Evolutionary conservation across 2,329 filamentous ascomycete genomes (phyloP), one percentile per base, ranked within the genome.

Genomic region (Pseudocercospora cruenta): DNA sequence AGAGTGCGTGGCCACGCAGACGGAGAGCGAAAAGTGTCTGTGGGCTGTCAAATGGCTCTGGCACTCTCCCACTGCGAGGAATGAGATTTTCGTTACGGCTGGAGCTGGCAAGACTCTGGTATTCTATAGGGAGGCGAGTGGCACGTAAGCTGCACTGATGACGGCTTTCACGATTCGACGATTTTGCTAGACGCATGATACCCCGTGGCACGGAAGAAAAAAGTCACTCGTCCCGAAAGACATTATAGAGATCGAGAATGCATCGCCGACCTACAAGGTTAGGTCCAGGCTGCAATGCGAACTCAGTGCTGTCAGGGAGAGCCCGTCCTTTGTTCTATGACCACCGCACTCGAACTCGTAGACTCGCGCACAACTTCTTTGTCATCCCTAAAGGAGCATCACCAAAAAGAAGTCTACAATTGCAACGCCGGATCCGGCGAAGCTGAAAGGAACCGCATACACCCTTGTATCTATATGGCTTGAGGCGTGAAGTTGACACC

Each of bases 1-100:
- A 64, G 85, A 85, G 4, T 98, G 95, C 76, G 95, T 99, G 53
- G 93, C 94, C 12, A 99, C 95, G 9, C 93, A 97, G 77, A 94
- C 90, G 65, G 94, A 98, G 81, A 93, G 92, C 5, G 94, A 94
- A 69, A 91, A 91, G 79, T 76, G 74, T 61, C 77, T 98, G 2
- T 97, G 94, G 91, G 87, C 88, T 62, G 92, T 94, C 28, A 90
- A 88, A 74, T 96, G 93, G 93, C 79, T 96, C 67, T 91, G 91
- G 10, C 93, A 91, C 81, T 71, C 72, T n/a, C 79, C 80, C 3
- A 74, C 67, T 51, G 86, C 86, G 39, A 67, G 84, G 78, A 87
- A 84, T 68, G 91, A 87, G 78, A 87, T 86, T 77, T 96, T 96
- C 80, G 91, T 89, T 70, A 92, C 91, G 0, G 91, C 89, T 16